A percentile compares a stretch with the other conserved stretches of the same genome.
These are phyloP conservation scores for Trypanosoma cruzi DNA, from an alignment of 208 protist species.

Conservation along the genomic window DNA sequence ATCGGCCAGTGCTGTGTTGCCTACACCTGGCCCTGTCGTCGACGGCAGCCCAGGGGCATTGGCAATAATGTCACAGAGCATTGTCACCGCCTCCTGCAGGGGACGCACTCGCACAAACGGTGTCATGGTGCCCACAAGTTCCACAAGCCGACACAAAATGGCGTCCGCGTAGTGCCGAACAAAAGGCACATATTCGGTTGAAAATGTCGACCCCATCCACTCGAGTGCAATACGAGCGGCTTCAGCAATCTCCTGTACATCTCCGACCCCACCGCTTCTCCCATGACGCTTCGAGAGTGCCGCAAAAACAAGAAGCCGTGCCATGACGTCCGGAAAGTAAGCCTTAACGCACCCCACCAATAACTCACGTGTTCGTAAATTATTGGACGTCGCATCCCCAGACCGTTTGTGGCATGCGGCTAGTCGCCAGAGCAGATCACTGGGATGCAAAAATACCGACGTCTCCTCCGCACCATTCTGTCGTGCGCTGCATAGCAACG, in stretches of 20 bases:
- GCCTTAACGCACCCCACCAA: conserved; percentile 18
- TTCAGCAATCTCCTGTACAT: conserved; percentile 12
- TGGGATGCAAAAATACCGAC: conserved; percentile 23
- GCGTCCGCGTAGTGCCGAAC: conserved; percentile 20
- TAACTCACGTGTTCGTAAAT: background rate
- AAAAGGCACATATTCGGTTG: background rate
- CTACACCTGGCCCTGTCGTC: background rate
- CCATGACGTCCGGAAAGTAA: conserved; percentile 29
- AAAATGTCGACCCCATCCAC: conserved; percentile 23
- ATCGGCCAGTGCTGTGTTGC: background rate
- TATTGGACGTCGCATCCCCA: background rate
- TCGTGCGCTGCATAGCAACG: conserved; percentile 46
- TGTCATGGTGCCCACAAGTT: conserved; percentile 18
- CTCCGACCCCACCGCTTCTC: background rate
- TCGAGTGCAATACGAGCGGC: conserved; percentile 23
- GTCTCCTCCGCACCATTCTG: background rate
- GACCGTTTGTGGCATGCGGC: background rate
- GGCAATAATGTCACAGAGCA: conserved; percentile 14
- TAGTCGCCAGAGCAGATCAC: conserved; percentile 28
- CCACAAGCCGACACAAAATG: conserved; percentile 30
- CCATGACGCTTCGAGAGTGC: background rate
- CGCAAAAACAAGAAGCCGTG: conserved; percentile 28
- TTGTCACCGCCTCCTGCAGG: conserved; percentile 7
- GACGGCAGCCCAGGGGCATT: background rate
- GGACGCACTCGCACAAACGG: conserved; percentile 14